These are phyloP conservation scores for Citrus maxima DNA, from an alignment of 345 rosid genomes.

Conservation along the genomic window DNA sequence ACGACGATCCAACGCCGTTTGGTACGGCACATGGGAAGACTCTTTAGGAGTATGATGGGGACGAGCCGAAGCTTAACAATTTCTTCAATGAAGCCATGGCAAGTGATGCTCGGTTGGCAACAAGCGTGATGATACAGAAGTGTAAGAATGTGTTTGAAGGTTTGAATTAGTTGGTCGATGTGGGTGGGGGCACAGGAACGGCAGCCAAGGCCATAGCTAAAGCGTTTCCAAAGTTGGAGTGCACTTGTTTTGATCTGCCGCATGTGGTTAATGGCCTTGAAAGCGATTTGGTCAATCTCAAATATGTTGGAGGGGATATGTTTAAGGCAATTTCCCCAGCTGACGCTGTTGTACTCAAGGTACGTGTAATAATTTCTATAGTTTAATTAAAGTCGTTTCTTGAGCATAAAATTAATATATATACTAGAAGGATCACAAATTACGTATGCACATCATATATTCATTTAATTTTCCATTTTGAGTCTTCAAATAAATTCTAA, in stretches of 20 bases:
- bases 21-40: slow-evolving; percentile 27
- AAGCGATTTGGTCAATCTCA: slow-evolving; percentile 16
- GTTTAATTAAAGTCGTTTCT: neutral
- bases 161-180: slow-evolving; percentile 34
- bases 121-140: slow-evolving; percentile 14
- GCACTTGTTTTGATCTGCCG: slow-evolving; percentile 38
- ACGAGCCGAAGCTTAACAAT: slow-evolving; percentile 14
- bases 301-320: slow-evolving; percentile 32
- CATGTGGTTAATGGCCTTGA: slow-evolving; percentile 30
- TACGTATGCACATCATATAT: no score
- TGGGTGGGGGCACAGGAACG: slow-evolving; percentile 43
- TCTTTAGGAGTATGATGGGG: slow-evolving; percentile 17
- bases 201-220: slow-evolving; percentile 25
- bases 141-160: slow-evolving; percentile 28
- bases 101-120: slow-evolving; percentile 11
- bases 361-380: neutral
- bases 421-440: no score
- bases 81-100: slow-evolving; percentile 6
- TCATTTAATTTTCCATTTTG: no score
- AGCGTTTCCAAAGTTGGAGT: slow-evolving; percentile 30
- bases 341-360: slow-evolving; percentile 34
- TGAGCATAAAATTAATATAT: neutral
- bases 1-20: slow-evolving; percentile 26
- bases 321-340: slow-evolving; percentile 34
- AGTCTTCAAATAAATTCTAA: neutral